These are phyloP conservation scores for Boletus smithii DNA, from an alignment of 1,284 basidiomycete genomes.

Conservation along the genomic window DNA sequence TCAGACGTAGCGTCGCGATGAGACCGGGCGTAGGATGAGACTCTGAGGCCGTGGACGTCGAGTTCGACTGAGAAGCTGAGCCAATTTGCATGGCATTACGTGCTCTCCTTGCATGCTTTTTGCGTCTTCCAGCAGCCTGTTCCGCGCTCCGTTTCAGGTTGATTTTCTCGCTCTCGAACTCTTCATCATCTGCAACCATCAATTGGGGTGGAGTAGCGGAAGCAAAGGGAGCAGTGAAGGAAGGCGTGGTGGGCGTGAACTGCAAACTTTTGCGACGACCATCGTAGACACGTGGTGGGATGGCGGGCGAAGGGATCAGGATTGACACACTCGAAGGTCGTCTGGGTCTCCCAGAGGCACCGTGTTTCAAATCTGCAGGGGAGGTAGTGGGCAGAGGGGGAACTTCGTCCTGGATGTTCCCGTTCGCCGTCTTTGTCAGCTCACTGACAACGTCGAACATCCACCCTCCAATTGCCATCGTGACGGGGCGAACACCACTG, in stretches of 20 bases:
- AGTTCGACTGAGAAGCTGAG: constrained; percentile 9
- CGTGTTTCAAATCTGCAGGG: constrained; percentile 2
- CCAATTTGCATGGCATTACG: constrained; percentile 23
- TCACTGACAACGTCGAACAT: constrained; percentile 76
- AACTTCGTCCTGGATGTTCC: background rate
- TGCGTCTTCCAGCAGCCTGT: constrained; percentile 31
- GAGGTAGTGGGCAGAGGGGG: constrained; percentile 5
- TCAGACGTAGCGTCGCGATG: constrained; percentile 47
- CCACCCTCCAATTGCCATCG: constrained; percentile 57
- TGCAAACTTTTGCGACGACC: constrained; percentile 54
- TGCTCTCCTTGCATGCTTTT: constrained; percentile 26
- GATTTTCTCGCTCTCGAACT: constrained; percentile 43
- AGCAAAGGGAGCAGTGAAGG: constrained; percentile 36
- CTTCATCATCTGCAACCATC: constrained; percentile 37
- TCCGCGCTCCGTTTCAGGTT: constrained; percentile 40
- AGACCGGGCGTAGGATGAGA: constrained; percentile 18
- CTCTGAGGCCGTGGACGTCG: background rate
- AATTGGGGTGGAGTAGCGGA: constrained; percentile 9
- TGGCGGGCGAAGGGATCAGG: constrained; percentile 28
- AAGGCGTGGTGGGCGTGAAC: constrained; percentile 55
- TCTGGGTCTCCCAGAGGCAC: constrained; percentile 20
- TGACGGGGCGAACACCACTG: constrained; percentile 27
- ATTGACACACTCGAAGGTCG: constrained; percentile 40
- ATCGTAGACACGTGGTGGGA: constrained; percentile 28
- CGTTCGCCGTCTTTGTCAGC: constrained; percentile 40